Evolutionary conservation across 1,139 yeast genomes (phyloP).

Genomic region (Citeromyces siamensis): DNA sequence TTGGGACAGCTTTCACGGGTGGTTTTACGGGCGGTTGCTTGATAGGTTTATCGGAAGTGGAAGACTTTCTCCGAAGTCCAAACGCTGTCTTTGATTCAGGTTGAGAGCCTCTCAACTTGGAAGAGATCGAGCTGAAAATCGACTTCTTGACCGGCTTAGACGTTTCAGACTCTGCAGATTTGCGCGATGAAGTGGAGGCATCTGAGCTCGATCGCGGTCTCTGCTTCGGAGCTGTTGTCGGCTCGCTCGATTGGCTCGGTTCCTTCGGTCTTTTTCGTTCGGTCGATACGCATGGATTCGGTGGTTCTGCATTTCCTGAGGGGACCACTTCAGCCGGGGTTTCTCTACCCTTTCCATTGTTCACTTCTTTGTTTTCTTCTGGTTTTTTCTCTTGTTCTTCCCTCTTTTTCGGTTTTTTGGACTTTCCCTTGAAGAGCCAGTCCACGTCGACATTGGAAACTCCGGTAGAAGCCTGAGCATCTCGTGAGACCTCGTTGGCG

Average conservation of each 20-base stretch:
- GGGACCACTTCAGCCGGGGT: neutral
- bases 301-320: neutral
- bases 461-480: slow-evolving; percentile 22
- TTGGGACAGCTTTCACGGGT: slow-evolving; percentile 4
- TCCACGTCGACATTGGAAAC: slow-evolving; percentile 66
- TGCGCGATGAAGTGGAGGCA: neutral
- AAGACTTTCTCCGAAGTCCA: slow-evolving; percentile 7
- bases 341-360: neutral
- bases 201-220: neutral
- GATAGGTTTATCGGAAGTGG: neutral
- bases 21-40: slow-evolving; percentile 7
- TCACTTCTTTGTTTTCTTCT: neutral
- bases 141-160: slow-evolving; percentile 24
- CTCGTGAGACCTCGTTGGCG: slow-evolving; percentile 63
- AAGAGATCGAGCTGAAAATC: slow-evolving; percentile 37
- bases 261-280: neutral
- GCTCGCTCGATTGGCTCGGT: neutral
- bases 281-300: neutral
- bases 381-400: slow-evolving; percentile 2
- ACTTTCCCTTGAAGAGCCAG: slow-evolving; percentile 58
- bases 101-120: slow-evolving; percentile 27
- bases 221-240: neutral
- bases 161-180: neutral
- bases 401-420: neutral
- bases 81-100: slow-evolving; percentile 8